Percentiles rank a stretch among this genome's conserved stretches.
Conservation (phyloP, 495 filamentous ascomycete species). For the Penicillium fimorum region DNA sequence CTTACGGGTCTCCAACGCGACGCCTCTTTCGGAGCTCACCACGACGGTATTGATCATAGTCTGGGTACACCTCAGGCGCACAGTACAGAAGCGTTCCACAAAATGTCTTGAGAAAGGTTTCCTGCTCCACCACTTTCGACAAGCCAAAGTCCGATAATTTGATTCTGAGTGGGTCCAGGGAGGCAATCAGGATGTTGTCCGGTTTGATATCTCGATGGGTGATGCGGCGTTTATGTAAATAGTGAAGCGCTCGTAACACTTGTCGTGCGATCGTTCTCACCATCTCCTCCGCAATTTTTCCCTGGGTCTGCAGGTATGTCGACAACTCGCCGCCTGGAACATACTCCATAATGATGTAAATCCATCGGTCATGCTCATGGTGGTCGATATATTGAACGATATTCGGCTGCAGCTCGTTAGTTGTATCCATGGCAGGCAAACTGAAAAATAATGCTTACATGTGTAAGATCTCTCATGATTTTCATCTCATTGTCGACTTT, state of each 20-base stretch:
- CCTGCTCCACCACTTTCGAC: constrained; percentile 85
- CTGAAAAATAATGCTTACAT: constrained; percentile 57
- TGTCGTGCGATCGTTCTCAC: constrained; percentile 71
- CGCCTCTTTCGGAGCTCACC: constrained; percentile 51
- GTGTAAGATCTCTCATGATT: constrained; percentile 80
- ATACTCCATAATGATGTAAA: constrained; percentile 97
- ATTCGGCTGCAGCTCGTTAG: constrained; percentile 58
- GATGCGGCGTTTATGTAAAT: constrained; percentile 81
- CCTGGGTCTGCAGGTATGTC: constrained; percentile 58
- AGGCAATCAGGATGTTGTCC: constrained; percentile 88
- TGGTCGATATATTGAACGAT: constrained; percentile 89
- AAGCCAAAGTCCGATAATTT: constrained; percentile 96
- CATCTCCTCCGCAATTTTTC: constrained; percentile 63
- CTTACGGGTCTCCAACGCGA: constrained; percentile 49
- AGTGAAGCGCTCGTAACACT: constrained; percentile 76
- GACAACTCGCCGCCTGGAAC: constrained; percentile 84
- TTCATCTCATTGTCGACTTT: constrained; percentile 94
- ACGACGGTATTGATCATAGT: constrained; percentile 57
- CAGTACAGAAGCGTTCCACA: constrained; percentile 95
- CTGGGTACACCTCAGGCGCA: constrained; percentile 91
- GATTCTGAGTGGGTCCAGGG: constrained; percentile 68
- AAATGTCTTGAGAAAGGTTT: constrained; percentile 93
- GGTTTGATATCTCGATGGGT: constrained; percentile 98
- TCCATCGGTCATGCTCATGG: constrained; percentile 69
- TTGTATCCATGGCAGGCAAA: background rate